Evolutionary conservation across 805 yeast species (phyloP), one percentile per base, ranked within the genome.

Genomic region (Lachancea meyersii): DNA sequence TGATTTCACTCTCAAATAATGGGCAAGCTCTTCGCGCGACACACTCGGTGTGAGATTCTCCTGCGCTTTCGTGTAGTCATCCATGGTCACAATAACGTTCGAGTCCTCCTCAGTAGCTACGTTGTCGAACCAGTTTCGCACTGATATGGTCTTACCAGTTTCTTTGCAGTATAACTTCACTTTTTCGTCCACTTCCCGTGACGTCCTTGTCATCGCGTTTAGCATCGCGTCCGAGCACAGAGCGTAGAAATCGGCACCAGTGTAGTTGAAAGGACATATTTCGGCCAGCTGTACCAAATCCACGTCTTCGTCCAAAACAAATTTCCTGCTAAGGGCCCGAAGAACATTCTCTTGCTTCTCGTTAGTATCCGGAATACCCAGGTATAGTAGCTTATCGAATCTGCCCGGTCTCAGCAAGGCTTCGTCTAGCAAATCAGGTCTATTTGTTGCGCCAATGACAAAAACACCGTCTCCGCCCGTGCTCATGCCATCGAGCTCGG

Each of bases 191-290:
- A 84, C 87, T 27, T 73, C 77, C 7, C 71, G 71, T 1, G 97
- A 96, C 0, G 82, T 79, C 51, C 97, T 70, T 1, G 93, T 85
- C 97, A 93, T 91, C 1, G 97, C 96, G 62, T 87, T 87, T 52
- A 91, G 72, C 93, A 91, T 87, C 0, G 97, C 86, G 63, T 93
- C 97, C 0, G 95, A 84, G 58, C 97, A 87, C 46, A 93, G 68
- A 0, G 97, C 98, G 63, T 93, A 93, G 65, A 93, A 91, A 62
- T 93, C 98, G 3, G 98, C 98, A 50, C 98, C 98, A 0, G 98
- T 91, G 58, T 79, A 89, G n/a, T 86, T 87, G 58, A 80, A 87
- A 0, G 95, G 85, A 64, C 97, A 88, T 5, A 65, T 62, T 14
- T 73, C 71, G 0, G 95, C 91, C 20, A 93, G 64, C 5, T 57